Percentiles rank a stretch among this genome's conserved stretches.
phyloP scores from a whole-genome alignment of 1,284 basidiomycete genomes.

The Rhodotorula sp. region DNA sequence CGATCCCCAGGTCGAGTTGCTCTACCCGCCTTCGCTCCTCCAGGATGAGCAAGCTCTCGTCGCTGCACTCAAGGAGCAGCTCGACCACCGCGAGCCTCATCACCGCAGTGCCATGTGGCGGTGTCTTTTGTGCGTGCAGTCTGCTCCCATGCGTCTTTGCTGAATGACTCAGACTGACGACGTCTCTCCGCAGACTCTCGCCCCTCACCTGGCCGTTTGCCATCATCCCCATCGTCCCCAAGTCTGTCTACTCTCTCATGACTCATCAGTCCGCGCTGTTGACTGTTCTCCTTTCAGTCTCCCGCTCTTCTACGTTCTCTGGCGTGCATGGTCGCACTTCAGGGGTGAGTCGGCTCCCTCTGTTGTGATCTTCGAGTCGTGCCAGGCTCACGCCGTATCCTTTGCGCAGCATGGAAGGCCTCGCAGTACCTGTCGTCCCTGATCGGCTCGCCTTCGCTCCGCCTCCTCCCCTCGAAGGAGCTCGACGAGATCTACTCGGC shows the following conservation, averaged over 20 bases:
- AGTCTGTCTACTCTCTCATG: slow-evolving; percentile 37
- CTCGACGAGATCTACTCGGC: slow-evolving; percentile 24
- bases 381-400: not conserved
- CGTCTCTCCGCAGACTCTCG: slow-evolving; percentile 3
- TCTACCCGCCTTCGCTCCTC: slow-evolving; percentile 39
- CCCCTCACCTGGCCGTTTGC: slow-evolving; percentile 52
- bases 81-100: slow-evolving; percentile 43
- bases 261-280: not conserved
- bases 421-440: slow-evolving; percentile 8
- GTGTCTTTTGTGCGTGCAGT: slow-evolving; percentile 38
- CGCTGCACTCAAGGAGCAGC: slow-evolving; percentile 27
- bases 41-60: slow-evolving; percentile 17
- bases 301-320: slow-evolving; percentile 55
- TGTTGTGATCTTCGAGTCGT: slow-evolving; percentile 37
- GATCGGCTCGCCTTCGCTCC: slow-evolving; percentile 7
- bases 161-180: not conserved
- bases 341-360: slow-evolving; percentile 34
- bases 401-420: slow-evolving; percentile 23
- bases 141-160: not conserved
- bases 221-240: slow-evolving; percentile 55
- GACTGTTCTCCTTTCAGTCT: slow-evolving; percentile 11
- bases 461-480: slow-evolving; percentile 12
- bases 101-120: slow-evolving; percentile 38
- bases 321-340: slow-evolving; percentile 56
- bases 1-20: slow-evolving; percentile 36